Percentiles rank a stretch among this genome's conserved stretches.
phyloP scores from a whole-genome alignment of 768 basidiomycete genomes.

The Tulasnella sp. region DNA sequence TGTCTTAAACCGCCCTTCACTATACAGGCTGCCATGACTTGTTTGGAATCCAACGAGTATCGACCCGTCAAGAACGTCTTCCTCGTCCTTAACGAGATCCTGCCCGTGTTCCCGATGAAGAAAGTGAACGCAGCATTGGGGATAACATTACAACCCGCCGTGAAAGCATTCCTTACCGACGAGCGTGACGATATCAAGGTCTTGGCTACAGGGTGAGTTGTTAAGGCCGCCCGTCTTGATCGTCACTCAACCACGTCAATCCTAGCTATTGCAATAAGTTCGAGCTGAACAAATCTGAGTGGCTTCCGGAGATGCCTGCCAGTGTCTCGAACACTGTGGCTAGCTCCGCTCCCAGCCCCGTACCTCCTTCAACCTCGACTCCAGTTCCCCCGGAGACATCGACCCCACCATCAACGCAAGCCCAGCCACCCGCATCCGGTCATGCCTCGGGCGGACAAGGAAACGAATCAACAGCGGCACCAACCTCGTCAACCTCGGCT shows the following conservation, averaged over 20 bases:
- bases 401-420: background rate
- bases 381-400: background rate
- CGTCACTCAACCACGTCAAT: background rate
- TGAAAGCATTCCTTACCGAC: conserved; percentile 21
- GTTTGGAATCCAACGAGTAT: conserved; percentile 83
- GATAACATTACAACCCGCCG: conserved; percentile 7
- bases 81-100: conserved; percentile 84
- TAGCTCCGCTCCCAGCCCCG: background rate
- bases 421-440: background rate
- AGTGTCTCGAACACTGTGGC: background rate
- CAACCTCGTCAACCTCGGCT: background rate
- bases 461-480: background rate
- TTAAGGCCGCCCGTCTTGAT: background rate
- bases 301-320: conserved; percentile 7
- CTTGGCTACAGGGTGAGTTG: conserved; percentile 50
- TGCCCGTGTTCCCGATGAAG: conserved; percentile 71
- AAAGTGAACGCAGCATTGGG: background rate
- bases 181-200: conserved; percentile 67
- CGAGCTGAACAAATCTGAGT: background rate
- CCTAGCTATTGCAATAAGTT: conserved; percentile 22
- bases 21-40: conserved; percentile 66
- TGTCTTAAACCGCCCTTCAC: background rate
- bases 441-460: background rate
- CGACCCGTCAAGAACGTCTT: conserved; percentile 99
- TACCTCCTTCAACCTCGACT: background rate